Conservation (phyloP, 2,329 filamentous ascomycete genomes). For the Zasmidium angulare region DNA sequence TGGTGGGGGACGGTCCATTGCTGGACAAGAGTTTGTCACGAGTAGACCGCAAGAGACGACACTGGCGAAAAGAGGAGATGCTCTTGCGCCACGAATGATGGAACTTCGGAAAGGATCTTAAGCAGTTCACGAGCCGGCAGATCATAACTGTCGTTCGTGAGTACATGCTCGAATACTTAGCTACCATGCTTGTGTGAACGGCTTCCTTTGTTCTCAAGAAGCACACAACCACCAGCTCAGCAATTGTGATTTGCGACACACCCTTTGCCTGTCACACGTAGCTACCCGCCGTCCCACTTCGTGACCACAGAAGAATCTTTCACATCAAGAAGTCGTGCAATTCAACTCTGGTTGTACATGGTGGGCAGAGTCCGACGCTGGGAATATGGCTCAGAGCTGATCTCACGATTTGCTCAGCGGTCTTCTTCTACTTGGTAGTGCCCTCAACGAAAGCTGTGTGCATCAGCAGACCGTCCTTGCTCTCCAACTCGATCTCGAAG, state of each 20-base stretch:
- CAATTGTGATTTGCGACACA: too few relatives aligned
- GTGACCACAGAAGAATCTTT: neutral
- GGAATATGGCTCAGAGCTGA: too few relatives aligned
- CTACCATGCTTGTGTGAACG: neutral
- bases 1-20: neutral
- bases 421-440: constrained; percentile 13
- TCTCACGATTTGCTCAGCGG: neutral
- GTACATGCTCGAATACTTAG: neutral
- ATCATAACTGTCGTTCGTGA: neutral
- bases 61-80: too few relatives aligned
- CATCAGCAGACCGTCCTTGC: constrained; percentile 43
- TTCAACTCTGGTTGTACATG: neutral
- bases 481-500: constrained; percentile 48
- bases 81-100: too few relatives aligned
- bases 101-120: too few relatives aligned
- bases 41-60: too few relatives aligned
- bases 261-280: neutral
- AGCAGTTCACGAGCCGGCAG: too few relatives aligned
- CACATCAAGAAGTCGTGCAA: neutral
- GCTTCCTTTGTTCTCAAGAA: neutral
- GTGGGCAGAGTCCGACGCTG: too few relatives aligned
- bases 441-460: constrained; percentile 50
- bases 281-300: neutral
- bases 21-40: neutral
- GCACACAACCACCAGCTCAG: neutral